Conservation (phyloP, 2,329 filamentous ascomycete species). For the Aspergillus udagawae region DNA sequence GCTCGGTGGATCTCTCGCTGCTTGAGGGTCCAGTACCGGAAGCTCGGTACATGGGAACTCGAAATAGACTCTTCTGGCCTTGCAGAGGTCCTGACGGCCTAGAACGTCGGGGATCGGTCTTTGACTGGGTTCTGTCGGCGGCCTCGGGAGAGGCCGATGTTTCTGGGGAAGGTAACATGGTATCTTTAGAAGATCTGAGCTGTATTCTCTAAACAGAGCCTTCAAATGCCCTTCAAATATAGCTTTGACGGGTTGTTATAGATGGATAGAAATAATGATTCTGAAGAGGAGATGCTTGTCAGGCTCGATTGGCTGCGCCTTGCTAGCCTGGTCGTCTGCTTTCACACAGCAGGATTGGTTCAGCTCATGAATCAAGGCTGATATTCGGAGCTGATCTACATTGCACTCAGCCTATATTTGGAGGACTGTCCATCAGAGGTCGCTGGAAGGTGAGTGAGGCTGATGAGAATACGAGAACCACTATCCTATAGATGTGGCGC, state of each 20-base stretch:
- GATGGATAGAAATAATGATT: neutral
- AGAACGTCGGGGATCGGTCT: neutral
- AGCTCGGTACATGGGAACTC: constrained; percentile 17
- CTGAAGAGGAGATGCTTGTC: neutral
- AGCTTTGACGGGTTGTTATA: neutral
- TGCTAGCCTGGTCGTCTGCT: neutral
- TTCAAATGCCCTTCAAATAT: neutral
- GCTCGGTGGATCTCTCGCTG: constrained; percentile 4
- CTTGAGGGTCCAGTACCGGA: constrained; percentile 1
- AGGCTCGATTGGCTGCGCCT: neutral
- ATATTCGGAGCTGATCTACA: neutral
- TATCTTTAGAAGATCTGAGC: neutral
- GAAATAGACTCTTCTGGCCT: constrained; percentile 24
- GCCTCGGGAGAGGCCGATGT: neutral
- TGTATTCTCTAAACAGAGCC: neutral
- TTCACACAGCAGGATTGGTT: neutral
- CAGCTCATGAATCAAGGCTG: neutral
- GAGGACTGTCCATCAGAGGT: neutral
- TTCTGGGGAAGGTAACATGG: constrained; percentile 1
- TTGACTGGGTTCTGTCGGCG: neutral
- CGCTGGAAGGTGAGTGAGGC: neutral
- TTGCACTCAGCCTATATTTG: neutral
- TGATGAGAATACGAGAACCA: neutral
- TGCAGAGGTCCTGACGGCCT: constrained; percentile 12
- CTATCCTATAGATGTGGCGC: constrained; percentile 1